Base-by-base conservation (phyloP, 257 asterid species). In the Solanum ahanhuiri region DNA sequence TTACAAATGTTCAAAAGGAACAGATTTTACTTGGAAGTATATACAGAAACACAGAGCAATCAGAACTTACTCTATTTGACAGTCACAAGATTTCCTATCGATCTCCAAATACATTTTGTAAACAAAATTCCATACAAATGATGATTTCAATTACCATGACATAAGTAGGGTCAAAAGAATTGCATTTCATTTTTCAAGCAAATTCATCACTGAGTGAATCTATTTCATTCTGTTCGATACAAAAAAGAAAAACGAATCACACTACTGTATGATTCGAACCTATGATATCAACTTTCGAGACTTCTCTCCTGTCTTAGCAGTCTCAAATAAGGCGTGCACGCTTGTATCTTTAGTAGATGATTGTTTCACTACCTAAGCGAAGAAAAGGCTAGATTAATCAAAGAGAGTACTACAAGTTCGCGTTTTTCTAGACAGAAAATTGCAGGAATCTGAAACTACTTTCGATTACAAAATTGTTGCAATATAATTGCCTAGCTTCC, bases 21-120 rank as follows among this genome's bases (percentile, higher is more conserved):
- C 2, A 41, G 12, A 22, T 12, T 76, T 41, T 76, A 39, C 60
- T 76, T 11, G 6, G 33, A 75, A 75, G 51, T 75, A 8, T 58
- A 58, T 20, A 12, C 12, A 39, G 34, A 75, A 75, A 39, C 22
- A 75, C 33, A n/a, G 34, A 35, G 9, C 22, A 22, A 41, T 23
- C 6, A 12, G 51, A 22, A 73, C 58, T 34, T 4, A 20, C 14
- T 12, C 58, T 37, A 37, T n/a, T 39, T n/a, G 82, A 75, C 31
- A 75, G 34, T n/a, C 82, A 9, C 20, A 1, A 75, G 12, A 75
- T 37, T n/a, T 75, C 31, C 11, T 20, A 73, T 11, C 23, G 25
- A 20, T 57, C 82, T 73, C 31, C 82, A 73, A 37, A 73, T 35
- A 73, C 31, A 85, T 58, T 28, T 88, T 66, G 86, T 87, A 86